Conservation (phyloP, 139 green algal species). For the Tetraselmis chui region DNA sequence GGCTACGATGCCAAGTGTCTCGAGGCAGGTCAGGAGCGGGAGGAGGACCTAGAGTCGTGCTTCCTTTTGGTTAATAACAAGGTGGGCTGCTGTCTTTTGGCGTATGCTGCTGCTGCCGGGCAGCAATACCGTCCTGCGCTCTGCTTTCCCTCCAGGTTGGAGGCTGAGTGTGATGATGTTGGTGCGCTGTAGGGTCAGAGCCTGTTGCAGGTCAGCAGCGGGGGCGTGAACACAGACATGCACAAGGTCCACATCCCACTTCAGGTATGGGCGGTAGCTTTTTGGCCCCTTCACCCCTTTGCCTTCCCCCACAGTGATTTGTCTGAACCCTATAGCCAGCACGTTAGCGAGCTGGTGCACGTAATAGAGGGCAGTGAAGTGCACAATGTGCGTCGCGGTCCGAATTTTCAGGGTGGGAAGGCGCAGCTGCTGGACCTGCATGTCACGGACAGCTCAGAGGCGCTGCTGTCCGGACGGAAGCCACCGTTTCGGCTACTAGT, state of each 20-base stretch:
- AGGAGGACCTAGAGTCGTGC: constrained; percentile 61
- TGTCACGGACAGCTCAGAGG: constrained; percentile 75
- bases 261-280: background rate
- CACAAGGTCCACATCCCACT: background rate
- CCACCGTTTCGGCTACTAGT: constrained; percentile 80
- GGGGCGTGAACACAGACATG: background rate
- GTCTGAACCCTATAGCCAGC: too few relatives aligned
- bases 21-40: constrained; percentile 45
- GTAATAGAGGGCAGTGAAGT: too few relatives aligned
- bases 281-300: too few relatives aligned
- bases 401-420: constrained; percentile 46
- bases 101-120: constrained; percentile 36
- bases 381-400: too few relatives aligned
- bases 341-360: too few relatives aligned
- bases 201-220: background rate
- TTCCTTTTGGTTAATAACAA: constrained; percentile 74
- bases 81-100: too few relatives aligned
- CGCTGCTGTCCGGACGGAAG: constrained; percentile 79
- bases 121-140: too few relatives aligned
- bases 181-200: background rate
- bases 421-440: constrained; percentile 62
- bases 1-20: constrained; percentile 66
- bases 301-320: too few relatives aligned
- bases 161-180: too few relatives aligned
- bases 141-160: too few relatives aligned